phyloP scores from a whole-genome alignment of 768 basidiomycete genomes.

The Mycena sanguinolenta region DNA sequence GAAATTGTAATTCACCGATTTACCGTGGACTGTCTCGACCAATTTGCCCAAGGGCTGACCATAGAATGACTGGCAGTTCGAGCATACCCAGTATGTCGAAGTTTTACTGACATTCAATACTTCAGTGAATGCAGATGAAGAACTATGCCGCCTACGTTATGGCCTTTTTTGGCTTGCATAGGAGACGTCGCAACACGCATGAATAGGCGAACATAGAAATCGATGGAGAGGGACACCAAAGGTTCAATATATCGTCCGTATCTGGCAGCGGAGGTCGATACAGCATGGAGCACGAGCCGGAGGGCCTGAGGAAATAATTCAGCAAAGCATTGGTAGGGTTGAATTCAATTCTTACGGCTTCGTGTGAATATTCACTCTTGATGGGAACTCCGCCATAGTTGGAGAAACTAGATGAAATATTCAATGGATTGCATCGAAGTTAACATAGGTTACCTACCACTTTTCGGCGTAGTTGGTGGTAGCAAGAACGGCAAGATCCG shows the following conservation, averaged over 20 bases:
- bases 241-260: slow-evolving; percentile 96
- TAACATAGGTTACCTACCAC: slow-evolving; percentile 68
- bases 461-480: slow-evolving; percentile 97
- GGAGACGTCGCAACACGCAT: slow-evolving; percentile 82
- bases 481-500: slow-evolving; percentile 93
- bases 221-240: slow-evolving; percentile 91
- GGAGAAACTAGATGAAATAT: slow-evolving; percentile 73
- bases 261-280: slow-evolving; percentile 89
- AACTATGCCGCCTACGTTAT: slow-evolving; percentile 68
- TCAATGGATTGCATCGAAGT: not conserved
- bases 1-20: slow-evolving; percentile 72
- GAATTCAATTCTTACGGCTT: slow-evolving; percentile 72
- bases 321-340: not conserved
- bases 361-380: slow-evolving; percentile 96
- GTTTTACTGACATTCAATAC: slow-evolving; percentile 75
- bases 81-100: slow-evolving; percentile 87
- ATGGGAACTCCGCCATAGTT: slow-evolving; percentile 95
- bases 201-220: slow-evolving; percentile 96
- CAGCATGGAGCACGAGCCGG: slow-evolving; percentile 87
- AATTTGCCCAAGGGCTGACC: slow-evolving; percentile 89
- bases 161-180: slow-evolving; percentile 85
- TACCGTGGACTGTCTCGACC: slow-evolving; percentile 71
- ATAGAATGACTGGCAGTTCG: slow-evolving; percentile 84
- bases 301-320: slow-evolving; percentile 71
- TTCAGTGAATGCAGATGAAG: slow-evolving; percentile 23